Conservation (phyloP, 1,284 basidiomycete species). For the Moesziomyces aphidis region DNA sequence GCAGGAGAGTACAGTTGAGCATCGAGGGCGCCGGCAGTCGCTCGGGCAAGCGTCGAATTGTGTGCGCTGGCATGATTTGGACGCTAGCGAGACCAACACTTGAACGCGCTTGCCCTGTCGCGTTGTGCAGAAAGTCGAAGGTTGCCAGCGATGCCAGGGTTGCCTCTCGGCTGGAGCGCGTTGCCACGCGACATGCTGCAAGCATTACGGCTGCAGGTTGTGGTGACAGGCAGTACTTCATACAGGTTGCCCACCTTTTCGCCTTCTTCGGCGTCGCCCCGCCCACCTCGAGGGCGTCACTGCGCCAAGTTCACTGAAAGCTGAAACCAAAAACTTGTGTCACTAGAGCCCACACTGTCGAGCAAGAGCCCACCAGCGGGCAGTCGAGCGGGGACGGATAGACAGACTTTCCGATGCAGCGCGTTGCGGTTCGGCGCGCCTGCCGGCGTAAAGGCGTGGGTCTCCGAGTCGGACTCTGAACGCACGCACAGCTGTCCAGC, state of each 20-base stretch:
- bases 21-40: not conserved
- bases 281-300: too few species aligned
- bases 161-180: not conserved
- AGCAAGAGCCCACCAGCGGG: too few species aligned
- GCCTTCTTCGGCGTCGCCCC: too few species aligned
- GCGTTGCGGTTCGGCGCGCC: not conserved
- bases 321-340: too few species aligned
- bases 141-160: not conserved
- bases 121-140: not conserved
- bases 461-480: slow-evolving; percentile 11
- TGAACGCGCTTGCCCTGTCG: not conserved
- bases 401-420: not conserved
- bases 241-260: too few species aligned
- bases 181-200: not conserved
- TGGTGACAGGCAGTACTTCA: too few species aligned
- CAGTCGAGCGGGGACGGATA: too few species aligned
- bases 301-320: too few species aligned
- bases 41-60: not conserved
- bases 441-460: not conserved
- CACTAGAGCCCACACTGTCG: too few species aligned
- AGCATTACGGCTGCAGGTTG: not conserved
- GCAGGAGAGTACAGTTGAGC: too few species aligned
- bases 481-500: not conserved
- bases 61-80: not conserved
- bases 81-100: not conserved